Evolutionary conservation across 73 alveolate species (phyloP), one percentile per base, ranked within the genome.

Genomic region (Uronychia setigera): DNA sequence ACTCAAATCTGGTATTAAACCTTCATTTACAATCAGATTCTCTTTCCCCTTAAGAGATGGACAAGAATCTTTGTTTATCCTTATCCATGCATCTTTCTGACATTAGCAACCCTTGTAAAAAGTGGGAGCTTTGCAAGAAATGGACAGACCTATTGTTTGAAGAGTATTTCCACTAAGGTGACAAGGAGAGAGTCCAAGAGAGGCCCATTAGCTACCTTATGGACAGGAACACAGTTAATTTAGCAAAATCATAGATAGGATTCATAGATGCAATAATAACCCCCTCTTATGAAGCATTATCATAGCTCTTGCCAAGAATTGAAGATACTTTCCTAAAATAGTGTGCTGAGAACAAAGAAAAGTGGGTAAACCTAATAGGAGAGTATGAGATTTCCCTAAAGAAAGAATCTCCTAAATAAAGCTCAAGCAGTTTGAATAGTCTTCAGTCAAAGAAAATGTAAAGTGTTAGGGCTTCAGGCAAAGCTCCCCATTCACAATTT

Each of bases 131-230:
- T 29, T 87, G 93, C 88, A 0, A 60, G 32, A 94, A 90, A 33
- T 94, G 98, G 96, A 92, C 96, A 13, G 94, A 91, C 59, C 75
- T 77, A 79, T 88, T 93, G 30, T 75, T 74, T 35, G 89, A 86
- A 74, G 98, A 93, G 85, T 93, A 91, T 84, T 91, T 77, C 46
- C 77, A 29, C 30, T 95, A 91, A 58, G 98, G 98, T 9, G 98
- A 93, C 77, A 90, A 88, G 78, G 98, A 93, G 84, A 87, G 92
- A 80, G 87, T 58, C 14, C 80, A 80, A 26, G 98, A 94, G 0
- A 30, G 87, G 34, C 87, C 77, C 28, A 59, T 89, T 26, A 35
- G 86, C 34, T 82, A 78, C 77, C 74, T 91, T 14, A 81, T 83
- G 89, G 98, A 93, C 76, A 83, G 98, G 74, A 77, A 89, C 29